Evolutionary conservation across 345 rosid species (phyloP).

Genomic region (Rubroshorea leprosula): DNA sequence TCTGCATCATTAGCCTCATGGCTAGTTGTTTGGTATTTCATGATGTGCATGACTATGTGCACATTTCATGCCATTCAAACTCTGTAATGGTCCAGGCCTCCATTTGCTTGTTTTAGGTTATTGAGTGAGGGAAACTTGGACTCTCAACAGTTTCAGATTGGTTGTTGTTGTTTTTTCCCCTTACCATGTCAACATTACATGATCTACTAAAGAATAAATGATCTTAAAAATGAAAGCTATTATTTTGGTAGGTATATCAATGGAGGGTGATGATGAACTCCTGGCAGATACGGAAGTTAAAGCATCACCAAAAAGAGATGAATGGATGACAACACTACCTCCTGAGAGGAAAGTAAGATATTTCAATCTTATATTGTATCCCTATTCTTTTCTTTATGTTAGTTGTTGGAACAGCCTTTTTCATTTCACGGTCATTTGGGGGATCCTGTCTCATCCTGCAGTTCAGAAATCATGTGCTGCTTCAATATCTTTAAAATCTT

Average conservation of each 20-base stretch:
- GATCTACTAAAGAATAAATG: not conserved
- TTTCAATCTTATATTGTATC: not conserved
- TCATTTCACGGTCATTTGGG: too few species aligned
- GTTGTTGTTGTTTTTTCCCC: not conserved
- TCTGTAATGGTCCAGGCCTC: too few species aligned
- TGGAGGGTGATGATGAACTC: conserved; percentile 96
- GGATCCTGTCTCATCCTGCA: too few species aligned
- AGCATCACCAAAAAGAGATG: conserved; percentile 66
- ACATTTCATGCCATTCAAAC: too few species aligned
- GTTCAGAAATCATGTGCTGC: too few species aligned
- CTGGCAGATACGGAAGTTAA: conserved; percentile 64
- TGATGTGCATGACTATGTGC: too few species aligned
- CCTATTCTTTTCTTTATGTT: not conserved
- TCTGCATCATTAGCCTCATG: too few species aligned
- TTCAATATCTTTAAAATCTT: too few species aligned
- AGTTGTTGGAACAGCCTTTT: not conserved
- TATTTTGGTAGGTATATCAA: conserved; percentile 60
- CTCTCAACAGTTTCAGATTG: not conserved
- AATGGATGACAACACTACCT: conserved; percentile 98
- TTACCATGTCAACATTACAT: not conserved
- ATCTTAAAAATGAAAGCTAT: conserved; percentile 15
- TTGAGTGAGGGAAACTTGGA: conserved; percentile 5
- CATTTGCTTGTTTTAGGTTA: not conserved
- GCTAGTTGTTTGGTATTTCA: too few species aligned
- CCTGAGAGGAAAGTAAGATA: conserved; percentile 79